Evolutionary conservation across 257 asterid genomes (phyloP).

Genomic region (Plectranthus barbatus): DNA sequence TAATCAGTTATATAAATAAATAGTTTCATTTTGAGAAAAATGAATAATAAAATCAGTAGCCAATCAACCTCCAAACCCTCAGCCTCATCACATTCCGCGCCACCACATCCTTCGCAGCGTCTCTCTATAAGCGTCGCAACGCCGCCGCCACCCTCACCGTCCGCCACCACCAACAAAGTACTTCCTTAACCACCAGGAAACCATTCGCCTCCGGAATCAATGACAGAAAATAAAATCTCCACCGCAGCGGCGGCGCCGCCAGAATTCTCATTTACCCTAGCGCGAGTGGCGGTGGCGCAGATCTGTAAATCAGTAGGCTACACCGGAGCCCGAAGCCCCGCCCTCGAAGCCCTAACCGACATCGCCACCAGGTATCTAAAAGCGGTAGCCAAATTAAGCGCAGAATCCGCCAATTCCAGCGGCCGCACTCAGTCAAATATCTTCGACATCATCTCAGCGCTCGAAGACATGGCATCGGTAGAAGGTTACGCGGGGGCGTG

Average conservation of each 20-base stretch:
- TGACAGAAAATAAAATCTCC: not conserved
- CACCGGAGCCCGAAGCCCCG: conserved; percentile 28
- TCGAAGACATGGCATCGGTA: conserved; percentile 40
- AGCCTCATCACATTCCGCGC: not conserved
- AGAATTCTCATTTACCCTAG: conserved; percentile 23
- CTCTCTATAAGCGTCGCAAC: not conserved
- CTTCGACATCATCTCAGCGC: conserved; percentile 33
- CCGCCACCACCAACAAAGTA: not conserved
- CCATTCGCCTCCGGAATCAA: too few relatives aligned
- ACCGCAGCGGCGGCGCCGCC: not conserved
- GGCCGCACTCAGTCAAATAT: conserved; percentile 49
- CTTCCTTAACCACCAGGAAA: too few relatives aligned
- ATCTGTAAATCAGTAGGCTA: conserved; percentile 48
- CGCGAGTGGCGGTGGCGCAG: conserved; percentile 46
- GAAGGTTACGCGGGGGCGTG: conserved; percentile 37
- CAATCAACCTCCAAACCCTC: not conserved
- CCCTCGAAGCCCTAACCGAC: conserved; percentile 39
- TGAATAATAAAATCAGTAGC: not conserved
- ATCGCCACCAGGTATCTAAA: conserved; percentile 37
- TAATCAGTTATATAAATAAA: not conserved
- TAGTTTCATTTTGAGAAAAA: too few relatives aligned
- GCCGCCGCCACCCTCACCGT: not conserved
- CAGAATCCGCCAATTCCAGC: conserved; percentile 34
- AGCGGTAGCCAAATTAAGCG: conserved; percentile 34
- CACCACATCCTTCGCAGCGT: not conserved